Base-by-base conservation (phyloP, 139 green algal species). In the Chlamydomonas sp. region DNA sequence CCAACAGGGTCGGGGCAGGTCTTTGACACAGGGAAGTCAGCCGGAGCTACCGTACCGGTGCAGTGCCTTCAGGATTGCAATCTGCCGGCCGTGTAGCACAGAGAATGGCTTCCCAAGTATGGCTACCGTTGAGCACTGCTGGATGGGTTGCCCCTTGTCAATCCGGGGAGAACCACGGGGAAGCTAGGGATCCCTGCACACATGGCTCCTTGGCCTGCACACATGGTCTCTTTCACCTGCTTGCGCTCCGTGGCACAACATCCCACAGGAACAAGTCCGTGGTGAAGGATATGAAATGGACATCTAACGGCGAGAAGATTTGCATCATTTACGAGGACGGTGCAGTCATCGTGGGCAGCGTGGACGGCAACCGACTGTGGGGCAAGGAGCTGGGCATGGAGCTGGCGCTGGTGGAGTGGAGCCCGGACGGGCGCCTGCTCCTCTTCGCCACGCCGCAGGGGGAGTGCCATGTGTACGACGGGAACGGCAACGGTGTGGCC, bases 291-390 rank as follows among this genome's bases (percentile, higher is more conserved):
- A 96, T 98, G 95, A 90, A 93, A 71, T 98, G 96, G 96, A 96
- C 94, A 1, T 86, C 92, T 18, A 94, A 95, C 63, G 95, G 96
- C 63, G 91, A 96, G 84, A 96, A 96, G 82, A 97, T 98, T 83
- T 97, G 95, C 93, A 97, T 98, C 63, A 87, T 91, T 3, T 98
- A 98, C 77, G 92, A 96, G 85, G 96, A 98, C 80, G 96, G 95
- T 5, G 95, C 96, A 14, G 95, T 97, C 59, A 98, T 98, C 64
- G 95, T 98, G 49, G 96, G 95, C 77, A 92, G 82, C 67, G 91
- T 96, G 59, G 94, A 98, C 83, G 96, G 96, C 75, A 97, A 97
- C 90, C 92, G 95, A 14, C 90, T 98, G 72, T 98, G 96, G 96
- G 94, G 94, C 88, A 95, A 95, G 84, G 90, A 94, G 88, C 89